Conservation (phyloP, 768 basidiomycete species). For the Suillus subluteus region DNA sequence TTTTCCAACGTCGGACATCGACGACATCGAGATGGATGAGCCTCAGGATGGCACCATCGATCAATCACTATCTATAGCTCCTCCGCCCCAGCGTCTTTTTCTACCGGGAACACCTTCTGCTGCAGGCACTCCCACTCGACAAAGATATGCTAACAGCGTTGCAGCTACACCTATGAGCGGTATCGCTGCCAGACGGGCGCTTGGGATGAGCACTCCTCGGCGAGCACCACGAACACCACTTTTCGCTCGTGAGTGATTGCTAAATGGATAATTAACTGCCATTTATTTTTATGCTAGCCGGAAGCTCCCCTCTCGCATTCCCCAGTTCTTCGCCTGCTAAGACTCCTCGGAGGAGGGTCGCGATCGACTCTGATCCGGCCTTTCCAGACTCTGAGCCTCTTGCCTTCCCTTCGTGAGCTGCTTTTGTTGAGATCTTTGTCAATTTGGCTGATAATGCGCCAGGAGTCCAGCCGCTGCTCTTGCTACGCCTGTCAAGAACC, state of each 20-base stretch:
- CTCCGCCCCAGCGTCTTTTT: slow-evolving; percentile 52
- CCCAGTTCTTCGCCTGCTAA: slow-evolving; percentile 66
- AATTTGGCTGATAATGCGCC: not conserved
- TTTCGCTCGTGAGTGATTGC: slow-evolving; percentile 48
- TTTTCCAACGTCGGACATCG: slow-evolving; percentile 61
- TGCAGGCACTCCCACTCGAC: slow-evolving; percentile 52
- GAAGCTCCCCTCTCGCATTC: slow-evolving; percentile 64
- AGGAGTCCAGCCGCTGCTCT: slow-evolving; percentile 53
- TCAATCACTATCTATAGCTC: slow-evolving; percentile 43
- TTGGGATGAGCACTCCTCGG: slow-evolving; percentile 60
- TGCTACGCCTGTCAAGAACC: slow-evolving; percentile 69
- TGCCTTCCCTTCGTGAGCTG: slow-evolving; percentile 67
- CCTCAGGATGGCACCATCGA: slow-evolving; percentile 30
- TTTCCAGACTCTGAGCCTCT: slow-evolving; percentile 63
- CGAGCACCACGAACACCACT: slow-evolving; percentile 44
- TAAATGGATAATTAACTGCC: not conserved
- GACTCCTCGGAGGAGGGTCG: slow-evolving; percentile 43
- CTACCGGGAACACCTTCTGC: slow-evolving; percentile 57
- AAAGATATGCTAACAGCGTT: slow-evolving; percentile 36
- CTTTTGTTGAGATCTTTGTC: not conserved
- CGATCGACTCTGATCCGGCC: slow-evolving; percentile 40
- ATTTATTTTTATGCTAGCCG: slow-evolving; percentile 37
- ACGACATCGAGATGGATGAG: slow-evolving; percentile 59
- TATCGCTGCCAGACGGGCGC: slow-evolving; percentile 52
- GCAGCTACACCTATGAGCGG: slow-evolving; percentile 50